Evolutionary conservation across 495 filamentous ascomycete genomes (phyloP), one percentile per base, ranked within the genome.

Genomic region (Podospora didyma): DNA sequence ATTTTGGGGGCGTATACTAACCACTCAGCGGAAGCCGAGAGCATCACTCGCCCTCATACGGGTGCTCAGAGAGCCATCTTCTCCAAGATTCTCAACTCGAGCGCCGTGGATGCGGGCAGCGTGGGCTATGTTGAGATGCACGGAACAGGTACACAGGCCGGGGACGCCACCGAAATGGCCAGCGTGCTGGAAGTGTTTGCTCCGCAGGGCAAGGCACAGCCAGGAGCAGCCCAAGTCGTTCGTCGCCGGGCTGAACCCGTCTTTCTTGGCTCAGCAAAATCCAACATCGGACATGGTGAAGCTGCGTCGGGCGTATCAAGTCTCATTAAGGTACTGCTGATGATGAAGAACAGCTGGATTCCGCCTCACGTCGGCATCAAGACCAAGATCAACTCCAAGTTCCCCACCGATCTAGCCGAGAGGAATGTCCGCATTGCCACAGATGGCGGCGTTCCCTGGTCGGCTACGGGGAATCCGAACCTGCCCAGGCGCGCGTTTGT

Each of bases 251-350:
- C n/a, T n/a, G n/a, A n/a, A n/a, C n/a, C n/a, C n/a, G n/a, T 96
- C 5, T 79, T 86, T 59, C 75, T 96, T 3, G 92, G 91, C 20
- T 83, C 90, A 1, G 84, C 87, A 14, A 96, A 96, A 62, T 79
- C 90, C 2, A 96, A 95, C 57, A 77, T 96, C 35, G 91, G 91
- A 0, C 91, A 96, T 65, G 89, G 84, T 34, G 91, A 95, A 66
- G 85, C 89, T 34, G 89, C 83, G 0, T 92, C 90, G 34, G 90
- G 91, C 54, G 81, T 92, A 31, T 85, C 84, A 3, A 80, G 85
- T 1, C 73, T 96, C 21, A 78, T 89, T 66, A 96, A 96, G 69
- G 81, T 90, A 0, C 66, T 96, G 53, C 69, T 93, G 68, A 96
- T 96, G 90, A 75, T 94, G 73, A 19, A 21, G 22, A n/a, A 14